Base-by-base conservation (phyloP, 352 stramenopile species). In the Globisporangium iwayamae region DNA sequence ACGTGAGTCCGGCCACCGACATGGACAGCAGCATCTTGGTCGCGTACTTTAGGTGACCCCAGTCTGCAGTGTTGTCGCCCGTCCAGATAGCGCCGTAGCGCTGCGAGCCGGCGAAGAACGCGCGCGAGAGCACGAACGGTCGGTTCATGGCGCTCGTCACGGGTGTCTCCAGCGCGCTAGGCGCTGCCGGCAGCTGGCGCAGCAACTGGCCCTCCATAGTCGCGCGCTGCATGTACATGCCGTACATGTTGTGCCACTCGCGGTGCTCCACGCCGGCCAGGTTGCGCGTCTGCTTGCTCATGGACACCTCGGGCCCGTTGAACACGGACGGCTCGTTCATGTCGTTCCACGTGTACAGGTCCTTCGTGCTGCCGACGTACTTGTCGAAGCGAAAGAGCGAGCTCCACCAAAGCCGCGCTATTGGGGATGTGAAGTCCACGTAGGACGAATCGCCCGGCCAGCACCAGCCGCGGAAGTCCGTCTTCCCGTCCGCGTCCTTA, bases 301-400 rank as follows among this genome's bases (percentile, higher is more conserved):
- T 99, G 0, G 93, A 97, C n/a, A 99, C 97, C 78, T 99, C 98
- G 0, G 97, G 97, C 16, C 97, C 97, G 66, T 99, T 99, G 68
- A 99, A 99, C 18, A 99, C 98, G 32, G 84, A 98, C 18, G 97
- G 97, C 81, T 99, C 98, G 78, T 99, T 99, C 97, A 99, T 99
- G 80, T 99, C 97, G 78, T 99, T 99, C 98, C 98, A 99, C 8
- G 93, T 99, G 75, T 95, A 99, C 52, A 99, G 67, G 56, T 96
- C 76, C 22, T 91, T 76, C 1, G 93, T 99, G 50, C 82, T 96
- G 18, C 90, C 91, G 56, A 84, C 56, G 76, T 99, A 99, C 51
- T 96, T 96, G 64, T 98, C 81, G 61, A 98, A 97, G 30, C 79
- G 72, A 78, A 99, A 99, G 56, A 98, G 94, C 39, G 96, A 78